phyloP scores from a whole-genome alignment of 2,329 filamentous ascomycete species.

The Paraconiothyrium sp. region DNA sequence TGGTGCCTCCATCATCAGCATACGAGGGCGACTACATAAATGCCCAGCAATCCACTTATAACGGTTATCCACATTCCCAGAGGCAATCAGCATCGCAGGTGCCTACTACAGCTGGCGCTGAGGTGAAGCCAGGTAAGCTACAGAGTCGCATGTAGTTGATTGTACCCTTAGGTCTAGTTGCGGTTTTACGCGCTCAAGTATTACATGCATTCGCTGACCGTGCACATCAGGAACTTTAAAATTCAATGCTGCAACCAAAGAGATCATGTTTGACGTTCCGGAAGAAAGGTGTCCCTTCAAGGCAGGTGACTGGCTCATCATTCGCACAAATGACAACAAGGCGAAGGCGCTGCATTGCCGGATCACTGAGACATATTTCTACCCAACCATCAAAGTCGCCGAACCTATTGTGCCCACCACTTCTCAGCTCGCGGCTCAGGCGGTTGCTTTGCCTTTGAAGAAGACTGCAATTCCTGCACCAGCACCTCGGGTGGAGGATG shows the following conservation, averaged over 20 bases:
- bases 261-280: slow-evolving; percentile 55
- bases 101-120: background rate
- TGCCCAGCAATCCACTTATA: slow-evolving; percentile 12
- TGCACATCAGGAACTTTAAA: slow-evolving; percentile 20
- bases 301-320: slow-evolving; percentile 63
- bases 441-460: background rate
- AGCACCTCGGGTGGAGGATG: slow-evolving; percentile 8
- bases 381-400: slow-evolving; percentile 52
- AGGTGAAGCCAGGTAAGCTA: slow-evolving; percentile 11
- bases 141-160: background rate
- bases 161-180: background rate
- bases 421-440: background rate
- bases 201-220: background rate
- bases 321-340: slow-evolving; percentile 36
- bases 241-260: slow-evolving; percentile 50
- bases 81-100: background rate
- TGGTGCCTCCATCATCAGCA: slow-evolving; percentile 54
- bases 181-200: background rate
- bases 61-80: background rate
- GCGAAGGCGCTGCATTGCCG: slow-evolving; percentile 58
- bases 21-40: slow-evolving; percentile 29
- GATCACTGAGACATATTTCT: slow-evolving; percentile 57
- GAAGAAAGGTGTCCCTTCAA: slow-evolving; percentile 47
- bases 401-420: slow-evolving; percentile 32
- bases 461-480: background rate